These are phyloP conservation scores for Teunomyces tritomae DNA, from an alignment of 805 yeast species.

Conservation along the genomic window DNA sequence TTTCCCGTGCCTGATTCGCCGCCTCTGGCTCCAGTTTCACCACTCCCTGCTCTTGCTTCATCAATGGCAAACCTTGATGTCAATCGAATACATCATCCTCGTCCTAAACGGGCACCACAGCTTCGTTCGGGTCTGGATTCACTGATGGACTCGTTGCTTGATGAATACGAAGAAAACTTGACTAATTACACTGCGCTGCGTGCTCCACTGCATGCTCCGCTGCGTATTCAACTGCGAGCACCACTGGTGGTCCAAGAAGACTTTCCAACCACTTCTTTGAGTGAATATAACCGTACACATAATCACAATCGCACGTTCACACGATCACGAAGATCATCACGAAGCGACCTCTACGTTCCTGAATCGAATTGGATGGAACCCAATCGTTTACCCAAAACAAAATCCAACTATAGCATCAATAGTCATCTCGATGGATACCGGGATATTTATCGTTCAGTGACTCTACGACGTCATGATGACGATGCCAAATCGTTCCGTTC, in stretches of 20 bases:
- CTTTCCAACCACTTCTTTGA: constrained; percentile 35
- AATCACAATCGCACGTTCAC: constrained; percentile 12
- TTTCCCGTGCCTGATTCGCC: constrained; percentile 38
- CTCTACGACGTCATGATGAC: constrained; percentile 17
- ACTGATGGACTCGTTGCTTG: constrained; percentile 41
- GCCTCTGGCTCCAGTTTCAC: constrained; percentile 43
- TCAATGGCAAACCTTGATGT: constrained; percentile 31
- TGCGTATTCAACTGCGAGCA: neutral
- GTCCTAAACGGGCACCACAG: neutral
- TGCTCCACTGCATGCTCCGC: neutral
- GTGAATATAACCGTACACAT: constrained; percentile 31
- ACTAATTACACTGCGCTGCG: constrained; percentile 10
- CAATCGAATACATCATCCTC: neutral
- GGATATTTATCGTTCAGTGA: constrained; percentile 35
- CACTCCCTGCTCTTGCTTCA: constrained; percentile 23
- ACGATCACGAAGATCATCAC: constrained; percentile 36
- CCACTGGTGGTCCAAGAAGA: constrained; percentile 14
- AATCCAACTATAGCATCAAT: constrained; percentile 24
- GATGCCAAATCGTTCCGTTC: too few species aligned
- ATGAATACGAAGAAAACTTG: constrained; percentile 39
- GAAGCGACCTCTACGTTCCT: constrained; percentile 39
- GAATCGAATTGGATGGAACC: constrained; percentile 58
- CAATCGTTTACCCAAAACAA: constrained; percentile 16
- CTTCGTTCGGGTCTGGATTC: constrained; percentile 9
- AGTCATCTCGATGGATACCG: constrained; percentile 25